These are phyloP conservation scores for Nicotiana noctiflora DNA, from an alignment of 257 asterid genomes.

Conservation along the genomic window DNA sequence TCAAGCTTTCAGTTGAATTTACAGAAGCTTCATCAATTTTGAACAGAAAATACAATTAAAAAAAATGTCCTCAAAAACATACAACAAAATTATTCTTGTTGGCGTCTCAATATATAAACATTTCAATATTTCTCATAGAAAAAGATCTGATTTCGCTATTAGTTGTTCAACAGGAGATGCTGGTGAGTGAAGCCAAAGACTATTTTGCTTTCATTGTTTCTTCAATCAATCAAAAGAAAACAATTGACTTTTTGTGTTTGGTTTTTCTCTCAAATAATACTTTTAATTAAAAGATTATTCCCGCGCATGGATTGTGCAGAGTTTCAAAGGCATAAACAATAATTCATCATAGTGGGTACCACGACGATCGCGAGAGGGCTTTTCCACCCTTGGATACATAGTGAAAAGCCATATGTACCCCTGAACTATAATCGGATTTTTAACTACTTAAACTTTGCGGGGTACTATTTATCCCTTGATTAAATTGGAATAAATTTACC, in stretches of 20 bases:
- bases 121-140: not conserved
- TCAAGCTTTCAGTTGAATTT: not conserved
- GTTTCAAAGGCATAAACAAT: not conserved
- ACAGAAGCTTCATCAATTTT: no score
- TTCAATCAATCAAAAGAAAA: not conserved
- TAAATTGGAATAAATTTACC: no score
- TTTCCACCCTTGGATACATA: no score
- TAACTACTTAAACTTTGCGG: no score
- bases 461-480: no score
- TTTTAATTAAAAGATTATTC: not conserved
- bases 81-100: no score
- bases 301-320: not conserved
- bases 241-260: not conserved
- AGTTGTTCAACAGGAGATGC: not conserved
- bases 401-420: no score
- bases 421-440: no score
- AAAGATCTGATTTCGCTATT: not conserved
- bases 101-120: no score
- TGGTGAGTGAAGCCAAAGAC: not conserved
- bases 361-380: not conserved
- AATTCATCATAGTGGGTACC: slow-evolving; percentile 4
- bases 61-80: no score
- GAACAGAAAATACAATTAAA: no score
- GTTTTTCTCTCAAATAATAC: not conserved
- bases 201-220: not conserved